phyloP scores from a whole-genome alignment of 164 flowering plant genomes.

The Akebia trifoliata region DNA sequence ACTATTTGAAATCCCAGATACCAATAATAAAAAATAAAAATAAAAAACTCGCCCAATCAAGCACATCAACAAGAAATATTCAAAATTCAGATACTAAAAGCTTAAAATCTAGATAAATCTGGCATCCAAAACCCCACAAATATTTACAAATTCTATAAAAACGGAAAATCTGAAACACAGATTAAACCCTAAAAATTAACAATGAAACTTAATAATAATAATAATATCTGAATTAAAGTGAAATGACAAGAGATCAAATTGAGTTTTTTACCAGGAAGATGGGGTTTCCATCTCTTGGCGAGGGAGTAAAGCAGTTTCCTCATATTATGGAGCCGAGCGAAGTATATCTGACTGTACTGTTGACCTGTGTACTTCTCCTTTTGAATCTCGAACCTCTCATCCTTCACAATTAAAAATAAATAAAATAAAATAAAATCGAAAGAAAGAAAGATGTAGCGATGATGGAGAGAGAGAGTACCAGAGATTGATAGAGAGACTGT shows the following conservation, averaged over 20 bases:
- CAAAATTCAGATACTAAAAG: no score
- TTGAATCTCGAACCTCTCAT: conserved; percentile 60
- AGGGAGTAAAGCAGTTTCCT: conserved; percentile 63
- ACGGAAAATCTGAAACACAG: background rate
- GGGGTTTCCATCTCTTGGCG: conserved; percentile 71
- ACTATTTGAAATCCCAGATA: no score
- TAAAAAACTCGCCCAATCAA: no score
- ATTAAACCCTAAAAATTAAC: background rate
- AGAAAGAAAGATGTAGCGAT: background rate
- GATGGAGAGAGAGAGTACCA: conserved; percentile 28
- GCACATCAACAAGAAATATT: no score
- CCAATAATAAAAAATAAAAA: background rate
- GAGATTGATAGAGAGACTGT: conserved; percentile 46
- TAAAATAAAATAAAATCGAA: background rate
- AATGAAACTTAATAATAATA: background rate
- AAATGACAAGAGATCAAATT: background rate
- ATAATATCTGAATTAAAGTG: background rate
- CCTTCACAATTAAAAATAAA: conserved; percentile 31
- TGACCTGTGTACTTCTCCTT: conserved; percentile 84
- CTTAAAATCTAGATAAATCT: no score
- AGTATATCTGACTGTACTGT: conserved; percentile 95
- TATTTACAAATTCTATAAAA: background rate
- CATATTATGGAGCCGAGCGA: conserved; percentile 71
- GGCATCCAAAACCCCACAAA: background rate
- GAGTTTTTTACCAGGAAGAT: conserved; percentile 48